Evolutionary conservation across 768 basidiomycete genomes (phyloP).

Genomic region (Cubamyces lactineus): DNA sequence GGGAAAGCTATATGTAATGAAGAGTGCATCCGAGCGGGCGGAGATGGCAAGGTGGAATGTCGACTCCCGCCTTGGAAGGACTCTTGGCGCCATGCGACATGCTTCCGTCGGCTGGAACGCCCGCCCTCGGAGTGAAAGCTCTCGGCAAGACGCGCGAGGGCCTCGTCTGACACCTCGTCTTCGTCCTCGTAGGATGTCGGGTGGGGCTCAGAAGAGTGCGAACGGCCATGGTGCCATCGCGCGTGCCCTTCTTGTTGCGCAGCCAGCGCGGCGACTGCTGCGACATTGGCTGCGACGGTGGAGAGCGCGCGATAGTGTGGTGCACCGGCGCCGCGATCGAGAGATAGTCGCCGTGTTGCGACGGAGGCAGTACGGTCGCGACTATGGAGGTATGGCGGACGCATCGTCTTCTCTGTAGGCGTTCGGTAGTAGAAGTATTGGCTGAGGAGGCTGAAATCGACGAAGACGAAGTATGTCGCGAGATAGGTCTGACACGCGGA

Average conservation of each 20-base stretch:
- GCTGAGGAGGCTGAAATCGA: slow-evolving; percentile 73
- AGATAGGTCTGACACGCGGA: slow-evolving; percentile 69
- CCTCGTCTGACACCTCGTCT: slow-evolving; percentile 51
- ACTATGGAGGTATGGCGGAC: slow-evolving; percentile 21
- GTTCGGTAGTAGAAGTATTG: slow-evolving; percentile 84
- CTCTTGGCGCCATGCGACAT: slow-evolving; percentile 72
- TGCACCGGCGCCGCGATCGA: slow-evolving; percentile 53
- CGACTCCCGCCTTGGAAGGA: slow-evolving; percentile 34
- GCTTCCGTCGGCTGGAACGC: slow-evolving; percentile 48
- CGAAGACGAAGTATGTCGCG: slow-evolving; percentile 85
- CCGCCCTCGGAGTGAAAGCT: slow-evolving; percentile 80
- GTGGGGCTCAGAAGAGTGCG: slow-evolving; percentile 17
- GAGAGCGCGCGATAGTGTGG: slow-evolving; percentile 73
- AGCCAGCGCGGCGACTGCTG: slow-evolving; percentile 69
- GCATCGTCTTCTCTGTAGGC: slow-evolving; percentile 18
- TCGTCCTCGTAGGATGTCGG: slow-evolving; percentile 42
- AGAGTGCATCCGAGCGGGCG: slow-evolving; percentile 32
- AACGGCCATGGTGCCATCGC: slow-evolving; percentile 36
- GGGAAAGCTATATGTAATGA: slow-evolving; percentile 39
- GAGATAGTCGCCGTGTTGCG: slow-evolving; percentile 47
- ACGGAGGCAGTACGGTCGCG: slow-evolving; percentile 18
- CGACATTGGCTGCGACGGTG: slow-evolving; percentile 70
- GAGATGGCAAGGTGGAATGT: slow-evolving; percentile 23
- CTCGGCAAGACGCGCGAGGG: slow-evolving; percentile 62
- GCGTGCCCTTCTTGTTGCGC: slow-evolving; percentile 58